Conservation (phyloP, 768 basidiomycete species). For the Boletus patriciae region DNA sequence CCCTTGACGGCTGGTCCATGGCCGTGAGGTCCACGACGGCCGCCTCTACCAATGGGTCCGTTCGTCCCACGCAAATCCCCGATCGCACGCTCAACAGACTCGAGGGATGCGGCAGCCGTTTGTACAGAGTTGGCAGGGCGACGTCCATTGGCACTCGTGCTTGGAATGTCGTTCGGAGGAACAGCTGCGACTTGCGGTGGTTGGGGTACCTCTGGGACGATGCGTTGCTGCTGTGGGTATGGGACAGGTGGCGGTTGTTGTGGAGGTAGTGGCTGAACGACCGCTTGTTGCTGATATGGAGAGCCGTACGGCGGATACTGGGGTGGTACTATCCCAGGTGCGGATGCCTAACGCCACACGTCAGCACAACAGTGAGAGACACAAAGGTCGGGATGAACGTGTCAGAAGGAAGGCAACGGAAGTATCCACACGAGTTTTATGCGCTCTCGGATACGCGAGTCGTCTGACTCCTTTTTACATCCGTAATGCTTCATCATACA, state of each 20-base stretch:
- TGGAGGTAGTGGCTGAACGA: constrained; percentile 32
- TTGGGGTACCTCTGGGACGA: constrained; percentile 28
- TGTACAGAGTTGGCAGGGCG: constrained; percentile 54
- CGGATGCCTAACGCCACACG: constrained; percentile 44
- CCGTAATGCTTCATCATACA: constrained; percentile 46
- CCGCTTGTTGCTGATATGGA: constrained; percentile 34
- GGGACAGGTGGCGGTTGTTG: constrained; percentile 31
- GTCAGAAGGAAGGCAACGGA: constrained; percentile 67
- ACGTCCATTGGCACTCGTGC: constrained; percentile 28
- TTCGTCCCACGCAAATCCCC: constrained; percentile 47
- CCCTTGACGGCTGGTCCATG: constrained; percentile 32
- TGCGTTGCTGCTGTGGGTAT: constrained; percentile 28
- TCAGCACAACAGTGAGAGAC: constrained; percentile 8
- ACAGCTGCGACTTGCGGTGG: constrained; percentile 18
- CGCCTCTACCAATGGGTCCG: constrained; percentile 40
- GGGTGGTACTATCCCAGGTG: constrained; percentile 39
- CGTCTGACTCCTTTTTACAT: constrained; percentile 40
- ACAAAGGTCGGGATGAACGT: not conserved
- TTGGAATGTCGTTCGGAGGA: constrained; percentile 26
- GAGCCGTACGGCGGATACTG: constrained; percentile 32
- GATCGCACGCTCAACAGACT: constrained; percentile 63
- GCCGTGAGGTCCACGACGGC: constrained; percentile 35
- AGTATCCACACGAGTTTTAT: constrained; percentile 47
- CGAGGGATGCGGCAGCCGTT: constrained; percentile 71
- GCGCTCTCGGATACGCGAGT: constrained; percentile 45